Percentiles rank a stretch among this genome's conserved stretches.
Conservation (phyloP, 768 basidiomycete species). For the Hirschioporus abietinus region DNA sequence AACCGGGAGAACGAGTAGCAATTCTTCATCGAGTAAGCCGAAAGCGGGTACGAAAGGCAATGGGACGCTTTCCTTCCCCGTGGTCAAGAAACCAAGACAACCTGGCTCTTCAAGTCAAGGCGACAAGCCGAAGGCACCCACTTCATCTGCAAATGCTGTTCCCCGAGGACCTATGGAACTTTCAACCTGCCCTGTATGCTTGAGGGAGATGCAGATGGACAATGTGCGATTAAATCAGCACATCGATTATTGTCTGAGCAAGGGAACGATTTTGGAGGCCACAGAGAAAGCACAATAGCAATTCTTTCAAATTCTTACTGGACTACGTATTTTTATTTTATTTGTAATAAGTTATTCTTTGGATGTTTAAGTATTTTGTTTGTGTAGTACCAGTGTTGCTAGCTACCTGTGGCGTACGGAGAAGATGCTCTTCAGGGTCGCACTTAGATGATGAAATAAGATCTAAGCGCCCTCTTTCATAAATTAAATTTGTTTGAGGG, state of each 20-base stretch:
- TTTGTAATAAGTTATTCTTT: not conserved
- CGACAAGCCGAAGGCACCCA: not conserved
- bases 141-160: not conserved
- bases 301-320: not conserved
- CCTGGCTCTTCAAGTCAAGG: not conserved
- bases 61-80: not conserved
- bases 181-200: constrained; percentile 72
- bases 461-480: too few relatives aligned
- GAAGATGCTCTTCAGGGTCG: too few relatives aligned
- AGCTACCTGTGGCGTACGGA: too few relatives aligned
- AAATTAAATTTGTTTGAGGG: too few relatives aligned
- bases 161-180: constrained; percentile 9
- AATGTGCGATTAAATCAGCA: constrained; percentile 83
- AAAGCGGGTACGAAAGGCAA: not conserved
- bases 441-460: too few relatives aligned
- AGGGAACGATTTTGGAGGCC: constrained; percentile 64
- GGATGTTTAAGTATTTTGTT: too few relatives aligned
- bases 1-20: not conserved
- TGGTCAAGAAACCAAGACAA: not conserved
- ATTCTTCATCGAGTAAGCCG: not conserved
- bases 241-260: constrained; percentile 84
- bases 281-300: not conserved
- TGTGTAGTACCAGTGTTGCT: too few relatives aligned
- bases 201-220: constrained; percentile 53
- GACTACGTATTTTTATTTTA: not conserved